Evolutionary conservation across 2,329 filamentous ascomycete species (phyloP).

Genomic region (Trichoderma hamatum): DNA sequence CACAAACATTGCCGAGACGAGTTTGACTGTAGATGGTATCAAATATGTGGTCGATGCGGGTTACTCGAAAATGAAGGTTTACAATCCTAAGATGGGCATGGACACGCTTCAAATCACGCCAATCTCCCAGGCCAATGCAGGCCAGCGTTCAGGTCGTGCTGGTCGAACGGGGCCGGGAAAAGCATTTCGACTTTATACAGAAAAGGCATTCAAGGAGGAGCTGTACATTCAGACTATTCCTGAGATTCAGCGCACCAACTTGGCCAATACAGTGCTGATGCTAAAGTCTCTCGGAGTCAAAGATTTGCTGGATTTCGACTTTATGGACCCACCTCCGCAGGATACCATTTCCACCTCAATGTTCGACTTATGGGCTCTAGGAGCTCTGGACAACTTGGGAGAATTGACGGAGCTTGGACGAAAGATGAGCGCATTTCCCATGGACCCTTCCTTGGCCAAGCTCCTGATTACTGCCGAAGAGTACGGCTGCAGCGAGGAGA

Average conservation of each 20-base stretch:
- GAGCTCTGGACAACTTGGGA: conserved; percentile 90
- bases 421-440: conserved; percentile 96
- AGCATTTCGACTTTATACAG: conserved; percentile 90
- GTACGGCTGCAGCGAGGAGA: conserved; percentile 94
- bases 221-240: conserved; percentile 96
- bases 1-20: conserved; percentile 98
- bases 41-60: conserved; percentile 98
- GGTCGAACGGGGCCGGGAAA: conserved; percentile 95
- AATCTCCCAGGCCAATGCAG: conserved; percentile 94
- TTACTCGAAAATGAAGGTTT: conserved; percentile 97
- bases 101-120: conserved; percentile 97
- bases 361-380: conserved; percentile 95
- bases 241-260: conserved; percentile 94
- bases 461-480: conserved; percentile 88
- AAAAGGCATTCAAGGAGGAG: conserved; percentile 93
- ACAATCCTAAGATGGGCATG: conserved; percentile 99
- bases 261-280: conserved; percentile 91
- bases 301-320: conserved; percentile 94
- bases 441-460: conserved; percentile 95
- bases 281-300: conserved; percentile 94
- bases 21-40: conserved; percentile 96
- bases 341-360: conserved; percentile 97
- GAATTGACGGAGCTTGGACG: conserved; percentile 84
- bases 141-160: conserved; percentile 89
- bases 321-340: conserved; percentile 98